Evolutionary conservation across 1,139 yeast genomes (phyloP).

Genomic region (Hanseniaspora uvarum): DNA sequence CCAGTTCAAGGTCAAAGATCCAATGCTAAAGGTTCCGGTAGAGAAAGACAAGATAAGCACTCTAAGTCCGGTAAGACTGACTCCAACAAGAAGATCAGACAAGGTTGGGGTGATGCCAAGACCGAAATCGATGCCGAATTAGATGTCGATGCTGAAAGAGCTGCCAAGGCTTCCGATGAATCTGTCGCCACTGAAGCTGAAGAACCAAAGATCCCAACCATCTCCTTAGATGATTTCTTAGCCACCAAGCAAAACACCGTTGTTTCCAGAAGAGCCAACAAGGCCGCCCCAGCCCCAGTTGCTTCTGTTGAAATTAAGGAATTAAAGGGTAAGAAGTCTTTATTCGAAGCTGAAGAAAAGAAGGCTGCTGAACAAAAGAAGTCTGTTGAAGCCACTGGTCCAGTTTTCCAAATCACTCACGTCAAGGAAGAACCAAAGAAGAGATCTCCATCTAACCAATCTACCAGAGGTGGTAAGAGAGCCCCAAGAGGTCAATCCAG

Average conservation of each 20-base stretch:
- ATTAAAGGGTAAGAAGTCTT: slow-evolving; percentile 22
- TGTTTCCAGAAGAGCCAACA: slow-evolving; percentile 39
- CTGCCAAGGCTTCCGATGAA: slow-evolving; percentile 32
- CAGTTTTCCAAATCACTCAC: slow-evolving; percentile 33
- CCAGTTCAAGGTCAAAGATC: slow-evolving; percentile 46
- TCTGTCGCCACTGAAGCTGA: slow-evolving; percentile 37
- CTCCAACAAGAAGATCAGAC: slow-evolving; percentile 70
- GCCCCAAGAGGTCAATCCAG: slow-evolving; percentile 32
- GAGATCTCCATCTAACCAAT: slow-evolving; percentile 26
- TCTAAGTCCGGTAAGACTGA: slow-evolving; percentile 76
- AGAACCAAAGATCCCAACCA: slow-evolving; percentile 39
- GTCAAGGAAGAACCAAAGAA: slow-evolving; percentile 41
- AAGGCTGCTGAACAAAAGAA: slow-evolving; percentile 35
- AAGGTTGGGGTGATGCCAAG: slow-evolving; percentile 76
- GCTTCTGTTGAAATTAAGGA: slow-evolving; percentile 41
- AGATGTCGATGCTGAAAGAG: slow-evolving; percentile 33
- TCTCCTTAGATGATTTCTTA: slow-evolving; percentile 56
- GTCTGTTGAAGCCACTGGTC: slow-evolving; percentile 31
- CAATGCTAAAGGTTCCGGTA: slow-evolving; percentile 49
- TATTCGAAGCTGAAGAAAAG: slow-evolving; percentile 21
- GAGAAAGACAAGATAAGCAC: slow-evolving; percentile 60
- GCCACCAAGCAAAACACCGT: slow-evolving; percentile 42
- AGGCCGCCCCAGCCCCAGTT: slow-evolving; percentile 29
- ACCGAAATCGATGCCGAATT: slow-evolving; percentile 47
- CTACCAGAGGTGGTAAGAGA: slow-evolving; percentile 34